phyloP scores from a whole-genome alignment of 2,329 filamentous ascomycete species.

The Aspergillus arachidicola region DNA sequence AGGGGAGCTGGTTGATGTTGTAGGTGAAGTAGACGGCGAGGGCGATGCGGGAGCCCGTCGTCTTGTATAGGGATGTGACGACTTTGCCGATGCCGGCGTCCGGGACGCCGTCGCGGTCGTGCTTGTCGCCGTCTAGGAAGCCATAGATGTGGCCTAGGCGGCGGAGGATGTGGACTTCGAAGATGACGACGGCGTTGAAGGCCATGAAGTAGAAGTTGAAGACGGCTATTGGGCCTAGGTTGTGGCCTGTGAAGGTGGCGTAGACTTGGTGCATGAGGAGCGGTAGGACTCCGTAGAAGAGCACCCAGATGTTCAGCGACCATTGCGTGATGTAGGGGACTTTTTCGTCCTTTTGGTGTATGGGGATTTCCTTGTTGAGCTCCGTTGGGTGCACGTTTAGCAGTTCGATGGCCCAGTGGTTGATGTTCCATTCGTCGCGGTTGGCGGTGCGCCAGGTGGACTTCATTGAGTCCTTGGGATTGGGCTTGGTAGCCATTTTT shows the following conservation, averaged over 20 bases:
- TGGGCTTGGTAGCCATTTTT: slow-evolving; percentile 22
- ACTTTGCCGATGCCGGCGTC: slow-evolving; percentile 13
- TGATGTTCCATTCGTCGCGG: slow-evolving; percentile 26
- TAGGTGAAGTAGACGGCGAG: slow-evolving; percentile 9
- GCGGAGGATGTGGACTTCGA: slow-evolving; percentile 11
- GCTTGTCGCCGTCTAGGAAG: slow-evolving; percentile 16
- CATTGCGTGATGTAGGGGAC: slow-evolving; percentile 15
- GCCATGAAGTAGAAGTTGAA: slow-evolving; percentile 16
- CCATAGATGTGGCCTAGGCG: slow-evolving; percentile 10
- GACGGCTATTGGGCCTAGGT: slow-evolving; percentile 5
- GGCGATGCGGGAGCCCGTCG: slow-evolving; percentile 3
- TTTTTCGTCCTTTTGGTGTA: slow-evolving; percentile 3
- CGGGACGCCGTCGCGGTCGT: slow-evolving; percentile 16
- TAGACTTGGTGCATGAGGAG: slow-evolving; percentile 13
- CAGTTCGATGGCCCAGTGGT: slow-evolving; percentile 29
- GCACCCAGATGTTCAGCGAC: slow-evolving; percentile 8
- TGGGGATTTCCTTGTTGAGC: slow-evolving; percentile 24
- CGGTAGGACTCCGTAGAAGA: slow-evolving; percentile 8
- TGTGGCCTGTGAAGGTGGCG: slow-evolving; percentile 6
- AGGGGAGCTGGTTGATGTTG: not conserved
- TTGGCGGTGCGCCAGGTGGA: slow-evolving; percentile 32
- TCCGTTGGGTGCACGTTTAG: slow-evolving; percentile 28
- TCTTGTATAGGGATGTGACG: slow-evolving; percentile 8
- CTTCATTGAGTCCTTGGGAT: slow-evolving; percentile 35
- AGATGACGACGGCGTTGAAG: slow-evolving; percentile 10